These are phyloP conservation scores for Podospora pseudoanserina DNA, from an alignment of 495 filamentous ascomycete genomes.

Conservation along the genomic window DNA sequence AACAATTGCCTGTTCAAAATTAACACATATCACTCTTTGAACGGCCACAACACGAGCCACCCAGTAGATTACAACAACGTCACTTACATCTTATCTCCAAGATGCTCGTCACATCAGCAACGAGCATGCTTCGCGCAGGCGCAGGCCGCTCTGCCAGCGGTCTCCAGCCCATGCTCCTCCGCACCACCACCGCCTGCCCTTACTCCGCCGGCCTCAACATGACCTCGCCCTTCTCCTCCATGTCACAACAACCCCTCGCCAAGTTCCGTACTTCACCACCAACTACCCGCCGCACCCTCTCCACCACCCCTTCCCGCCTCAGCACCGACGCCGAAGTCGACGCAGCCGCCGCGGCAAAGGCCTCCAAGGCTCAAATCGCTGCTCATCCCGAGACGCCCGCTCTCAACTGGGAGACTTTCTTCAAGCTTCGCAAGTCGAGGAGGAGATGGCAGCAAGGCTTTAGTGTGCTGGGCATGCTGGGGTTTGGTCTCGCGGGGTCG, in stretches of 20 bases:
- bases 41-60: neutral
- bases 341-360: conserved; percentile 24
- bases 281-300: conserved; percentile 9
- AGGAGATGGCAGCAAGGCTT: conserved; percentile 76
- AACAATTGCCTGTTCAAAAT: neutral
- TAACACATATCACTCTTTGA: neutral
- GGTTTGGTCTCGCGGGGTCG: conserved; percentile 57
- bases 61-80: neutral
- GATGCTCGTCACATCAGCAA: conserved; percentile 34
- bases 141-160: conserved; percentile 26
- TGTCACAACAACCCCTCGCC: conserved; percentile 14
- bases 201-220: conserved; percentile 24
- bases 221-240: conserved; percentile 18
- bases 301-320: conserved; percentile 13
- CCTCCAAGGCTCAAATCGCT: conserved; percentile 22
- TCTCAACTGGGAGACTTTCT: conserved; percentile 91
- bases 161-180: conserved; percentile 30
- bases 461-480: conserved; percentile 61
- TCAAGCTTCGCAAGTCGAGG: conserved; percentile 79
- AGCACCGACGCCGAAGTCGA: conserved; percentile 27
- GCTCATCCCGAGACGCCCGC: conserved; percentile 27
- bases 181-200: conserved; percentile 27
- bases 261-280: conserved; percentile 7
- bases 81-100: conserved; percentile 3
- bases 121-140: conserved; percentile 34